These are phyloP conservation scores for Exserohilum rostratum DNA, from an alignment of 2,329 filamentous ascomycete genomes.

Conservation along the genomic window DNA sequence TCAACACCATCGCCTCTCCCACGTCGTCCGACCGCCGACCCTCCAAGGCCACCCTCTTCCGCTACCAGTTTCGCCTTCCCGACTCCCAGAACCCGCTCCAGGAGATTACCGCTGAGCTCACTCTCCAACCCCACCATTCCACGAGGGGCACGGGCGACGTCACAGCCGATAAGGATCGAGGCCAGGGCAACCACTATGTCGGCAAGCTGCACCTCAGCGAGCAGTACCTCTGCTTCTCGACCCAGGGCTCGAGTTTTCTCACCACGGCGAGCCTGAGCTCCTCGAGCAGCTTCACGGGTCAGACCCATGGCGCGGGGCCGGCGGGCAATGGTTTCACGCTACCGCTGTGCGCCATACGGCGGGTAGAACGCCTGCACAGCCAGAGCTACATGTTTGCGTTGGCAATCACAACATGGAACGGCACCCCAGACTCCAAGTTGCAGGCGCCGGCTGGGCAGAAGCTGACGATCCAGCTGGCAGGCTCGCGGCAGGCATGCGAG, in stretches of 20 bases:
- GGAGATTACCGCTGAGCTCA: slow-evolving; percentile 96
- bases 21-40: slow-evolving; percentile 75
- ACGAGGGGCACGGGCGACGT: slow-evolving; percentile 51
- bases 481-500: slow-evolving; percentile 87
- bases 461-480: slow-evolving; percentile 89
- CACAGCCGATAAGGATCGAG: slow-evolving; percentile 65
- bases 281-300: slow-evolving; percentile 85
- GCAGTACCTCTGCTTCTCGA: slow-evolving; percentile 95
- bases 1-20: slow-evolving; percentile 67
- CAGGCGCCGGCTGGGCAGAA: slow-evolving; percentile 70
- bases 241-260: slow-evolving; percentile 85
- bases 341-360: slow-evolving; percentile 86
- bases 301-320: slow-evolving; percentile 90
- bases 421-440: slow-evolving; percentile 52
- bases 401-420: slow-evolving; percentile 94
- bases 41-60: slow-evolving; percentile 90
- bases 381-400: slow-evolving; percentile 92
- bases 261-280: slow-evolving; percentile 78
- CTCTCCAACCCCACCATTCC: slow-evolving; percentile 72
- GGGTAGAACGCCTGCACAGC: slow-evolving; percentile 91
- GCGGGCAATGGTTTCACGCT: slow-evolving; percentile 96
- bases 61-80: slow-evolving; percentile 94
- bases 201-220: slow-evolving; percentile 95
- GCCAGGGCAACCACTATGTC: slow-evolving; percentile 82
- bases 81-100: slow-evolving; percentile 90